Base-by-base conservation (phyloP, 441 rosid species). In the Pelargonium cotyledonis region DNA sequence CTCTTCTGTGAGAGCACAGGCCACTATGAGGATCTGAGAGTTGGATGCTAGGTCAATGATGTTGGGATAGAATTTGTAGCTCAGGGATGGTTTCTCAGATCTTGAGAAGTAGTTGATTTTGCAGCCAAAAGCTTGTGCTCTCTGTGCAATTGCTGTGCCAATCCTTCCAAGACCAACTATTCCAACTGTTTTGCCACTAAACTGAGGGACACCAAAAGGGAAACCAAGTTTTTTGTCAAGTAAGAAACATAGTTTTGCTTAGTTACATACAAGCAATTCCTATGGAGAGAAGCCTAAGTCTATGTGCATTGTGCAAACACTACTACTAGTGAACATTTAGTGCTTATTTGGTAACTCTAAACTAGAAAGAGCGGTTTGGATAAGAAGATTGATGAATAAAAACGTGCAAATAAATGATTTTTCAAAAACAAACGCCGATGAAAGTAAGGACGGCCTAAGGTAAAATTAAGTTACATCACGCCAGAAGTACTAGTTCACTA, bases 121-220 rank as follows among this genome's bases (percentile, higher is more conserved):
- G 65, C 90, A 88, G 73, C 73, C 75, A 74, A 88, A 88, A 26
- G 88, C 90, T 75, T 83, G 80, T 38, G 86, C 88, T 79, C 92
- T 81, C 80, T 78, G 82, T 5, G 89, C 92, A 35, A 84, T 77
- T 29, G 92, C 89, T 8, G 82, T 69, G 18, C 92, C 90, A 41
- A 84, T 88, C 81, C 92, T 78, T 58, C 90, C 92, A 63, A 88
- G 58, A 29, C 92, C 90, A 14, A 88, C 75, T 58, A 86, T 84
- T 18, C 92, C 92, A n/a, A 83, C 84, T 1, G 78, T 72, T 73
- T 88, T 84, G 11, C 87, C 86, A 64, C 76, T 79, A 73, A 84
- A 85, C 90, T 84, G 85, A 64, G 66, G 70, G 16, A 72, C 21
- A 51, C 58, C 18, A 63, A 29, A 38, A 16, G 40, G 21, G 1